Conservation (phyloP, 2,329 filamentous ascomycete species). For the Colletotrichum sp. region DNA sequence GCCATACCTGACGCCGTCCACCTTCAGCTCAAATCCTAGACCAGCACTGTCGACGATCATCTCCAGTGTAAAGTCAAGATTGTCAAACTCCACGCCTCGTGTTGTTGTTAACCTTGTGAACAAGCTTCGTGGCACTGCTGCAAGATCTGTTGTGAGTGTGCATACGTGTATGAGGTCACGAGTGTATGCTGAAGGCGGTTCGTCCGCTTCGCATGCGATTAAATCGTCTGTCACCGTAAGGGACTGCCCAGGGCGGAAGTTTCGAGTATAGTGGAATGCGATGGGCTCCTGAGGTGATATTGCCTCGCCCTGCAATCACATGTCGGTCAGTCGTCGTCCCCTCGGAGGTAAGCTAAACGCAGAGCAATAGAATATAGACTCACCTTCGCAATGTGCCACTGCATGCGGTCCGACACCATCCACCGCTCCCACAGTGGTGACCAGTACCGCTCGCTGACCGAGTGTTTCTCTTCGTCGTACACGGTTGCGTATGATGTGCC, state of each 20-base stretch:
- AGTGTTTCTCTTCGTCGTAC: slow-evolving; percentile 78
- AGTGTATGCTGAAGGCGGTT: slow-evolving; percentile 65
- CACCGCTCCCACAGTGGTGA: slow-evolving; percentile 80
- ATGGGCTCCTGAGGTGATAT: slow-evolving; percentile 77
- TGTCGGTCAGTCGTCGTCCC: background rate
- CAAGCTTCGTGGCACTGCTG: slow-evolving; percentile 73
- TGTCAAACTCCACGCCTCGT: slow-evolving; percentile 80
- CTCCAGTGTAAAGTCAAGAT: slow-evolving; percentile 81
- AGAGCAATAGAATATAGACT: slow-evolving; percentile 25
- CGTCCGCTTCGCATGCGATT: slow-evolving; percentile 75
- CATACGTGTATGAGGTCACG: slow-evolving; percentile 74
- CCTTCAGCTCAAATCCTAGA: slow-evolving; percentile 78
- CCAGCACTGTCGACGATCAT: slow-evolving; percentile 84
- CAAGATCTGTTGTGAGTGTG: slow-evolving; percentile 80
- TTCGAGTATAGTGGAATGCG: slow-evolving; percentile 85
- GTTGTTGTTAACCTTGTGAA: slow-evolving; percentile 82
- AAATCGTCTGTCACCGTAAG: slow-evolving; percentile 81
- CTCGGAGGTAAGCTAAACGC: background rate
- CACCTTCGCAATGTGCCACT: slow-evolving; percentile 84
- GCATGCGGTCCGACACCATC: slow-evolving; percentile 86
- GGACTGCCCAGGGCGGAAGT: slow-evolving; percentile 80
- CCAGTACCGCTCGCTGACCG: slow-evolving; percentile 78
- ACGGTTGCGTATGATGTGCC: slow-evolving; percentile 83
- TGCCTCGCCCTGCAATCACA: slow-evolving; percentile 64
- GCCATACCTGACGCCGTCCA: slow-evolving; percentile 79